These are phyloP conservation scores for Termitomyces bulborhizus DNA, from an alignment of 768 basidiomycete species.

Conservation along the genomic window DNA sequence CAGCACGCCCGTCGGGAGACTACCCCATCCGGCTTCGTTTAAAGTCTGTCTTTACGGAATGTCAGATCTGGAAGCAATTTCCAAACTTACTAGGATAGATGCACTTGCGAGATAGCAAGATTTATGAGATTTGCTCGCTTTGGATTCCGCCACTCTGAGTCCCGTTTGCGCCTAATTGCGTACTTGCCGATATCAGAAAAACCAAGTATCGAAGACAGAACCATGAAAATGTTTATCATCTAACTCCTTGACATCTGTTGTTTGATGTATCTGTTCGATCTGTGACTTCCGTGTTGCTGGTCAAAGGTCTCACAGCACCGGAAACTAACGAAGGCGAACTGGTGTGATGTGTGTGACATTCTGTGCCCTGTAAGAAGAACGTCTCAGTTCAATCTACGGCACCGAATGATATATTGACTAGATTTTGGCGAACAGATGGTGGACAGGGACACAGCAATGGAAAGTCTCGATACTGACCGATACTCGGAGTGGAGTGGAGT, in stretches of 20 bases:
- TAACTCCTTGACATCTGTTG: conserved; percentile 4
- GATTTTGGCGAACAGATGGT: conserved; percentile 10
- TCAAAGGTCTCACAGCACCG: conserved; percentile 1
- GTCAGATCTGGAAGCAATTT: conserved; percentile 6
- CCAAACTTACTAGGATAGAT: not conserved
- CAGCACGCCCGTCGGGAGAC: conserved; percentile 15
- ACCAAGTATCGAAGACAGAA: not conserved
- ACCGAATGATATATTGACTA: conserved; percentile 6
- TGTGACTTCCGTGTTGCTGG: not conserved
- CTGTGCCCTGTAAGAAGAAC: not conserved
- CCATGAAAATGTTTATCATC: not conserved
- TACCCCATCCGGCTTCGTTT: conserved; percentile 20
- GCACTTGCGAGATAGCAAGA: not conserved
- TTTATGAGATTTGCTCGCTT: conserved; percentile 1
- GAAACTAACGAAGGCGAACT: conserved; percentile 4
- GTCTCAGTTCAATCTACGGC: conserved; percentile 6
- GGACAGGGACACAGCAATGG: conserved; percentile 10
- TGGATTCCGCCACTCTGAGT: not conserved
- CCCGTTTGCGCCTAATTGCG: not conserved
- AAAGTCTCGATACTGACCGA: not conserved
- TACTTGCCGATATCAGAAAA: not conserved
- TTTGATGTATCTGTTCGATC: not conserved
- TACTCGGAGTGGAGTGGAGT: not conserved
- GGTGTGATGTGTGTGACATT: conserved; percentile 6
- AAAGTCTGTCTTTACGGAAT: conserved; percentile 10